A percentile compares a stretch with the other conserved stretches of the same genome.
phyloP scores from a whole-genome alignment of 2,329 filamentous ascomycete species.

The Cryphonectria japonica region DNA sequence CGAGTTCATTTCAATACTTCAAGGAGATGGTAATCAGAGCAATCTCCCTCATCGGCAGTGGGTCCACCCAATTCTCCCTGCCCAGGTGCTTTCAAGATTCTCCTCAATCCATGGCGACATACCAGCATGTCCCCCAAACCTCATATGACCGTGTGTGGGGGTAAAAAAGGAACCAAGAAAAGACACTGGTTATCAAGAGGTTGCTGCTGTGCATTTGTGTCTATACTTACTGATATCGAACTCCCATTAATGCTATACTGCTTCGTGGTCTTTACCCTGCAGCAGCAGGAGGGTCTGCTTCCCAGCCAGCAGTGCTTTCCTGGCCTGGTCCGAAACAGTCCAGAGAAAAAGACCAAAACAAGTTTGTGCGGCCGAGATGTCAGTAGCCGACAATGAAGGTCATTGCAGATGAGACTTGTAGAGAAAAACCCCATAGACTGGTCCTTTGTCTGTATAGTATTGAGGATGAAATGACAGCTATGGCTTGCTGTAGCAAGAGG shows the following conservation, averaged over 20 bases:
- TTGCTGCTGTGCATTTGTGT: background rate
- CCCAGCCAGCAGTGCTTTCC: conserved; percentile 11
- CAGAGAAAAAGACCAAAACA: too few relatives aligned
- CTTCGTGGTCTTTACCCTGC: background rate
- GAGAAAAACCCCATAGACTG: background rate
- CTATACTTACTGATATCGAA: background rate
- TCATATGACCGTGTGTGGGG: background rate
- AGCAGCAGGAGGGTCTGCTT: background rate
- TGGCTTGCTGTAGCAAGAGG: conserved; percentile 19
- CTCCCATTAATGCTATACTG: background rate
- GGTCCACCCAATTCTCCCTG: background rate
- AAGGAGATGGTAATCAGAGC: background rate
- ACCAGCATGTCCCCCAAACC: background rate
- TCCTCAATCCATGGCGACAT: background rate
- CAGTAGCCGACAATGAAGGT: conserved; percentile 6
- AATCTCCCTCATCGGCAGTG: background rate
- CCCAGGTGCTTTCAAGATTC: background rate
- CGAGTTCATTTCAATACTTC: background rate
- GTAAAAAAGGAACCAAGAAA: background rate
- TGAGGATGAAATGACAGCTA: conserved; percentile 20
- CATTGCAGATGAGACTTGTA: background rate
- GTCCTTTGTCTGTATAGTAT: background rate
- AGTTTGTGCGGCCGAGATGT: background rate
- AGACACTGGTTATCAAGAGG: background rate
- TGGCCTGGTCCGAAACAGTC: background rate